A percentile compares a stretch with the other conserved stretches of the same genome.
Evolutionary conservation across 2,329 filamentous ascomycete genomes (phyloP).

Genomic region (Endoconidiophora laricicola): DNA sequence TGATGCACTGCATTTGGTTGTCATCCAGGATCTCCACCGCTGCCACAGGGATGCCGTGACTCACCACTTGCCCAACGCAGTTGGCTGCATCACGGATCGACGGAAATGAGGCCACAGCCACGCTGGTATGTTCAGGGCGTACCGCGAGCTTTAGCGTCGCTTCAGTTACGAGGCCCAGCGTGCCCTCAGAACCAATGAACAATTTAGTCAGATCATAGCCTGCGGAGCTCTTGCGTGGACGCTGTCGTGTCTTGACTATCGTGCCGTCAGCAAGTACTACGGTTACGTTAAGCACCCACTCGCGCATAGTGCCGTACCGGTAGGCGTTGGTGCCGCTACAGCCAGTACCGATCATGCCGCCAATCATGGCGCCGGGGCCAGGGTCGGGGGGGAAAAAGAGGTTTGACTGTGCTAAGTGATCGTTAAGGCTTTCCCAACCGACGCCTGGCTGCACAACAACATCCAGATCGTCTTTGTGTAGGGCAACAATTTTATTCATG

Average conservation of each 20-base stretch:
- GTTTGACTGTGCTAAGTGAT: constrained; percentile 52
- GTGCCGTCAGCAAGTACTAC: constrained; percentile 85
- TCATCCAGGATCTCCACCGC: constrained; percentile 91
- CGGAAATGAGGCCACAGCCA: constrained; percentile 51
- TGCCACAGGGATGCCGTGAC: constrained; percentile 65
- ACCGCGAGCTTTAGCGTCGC: constrained; percentile 76
- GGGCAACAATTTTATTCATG: constrained; percentile 64
- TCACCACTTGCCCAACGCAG: constrained; percentile 67
- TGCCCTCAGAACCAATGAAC: constrained; percentile 84
- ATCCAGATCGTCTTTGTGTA: constrained; percentile 66
- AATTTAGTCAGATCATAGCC: constrained; percentile 83
- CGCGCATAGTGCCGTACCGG: constrained; percentile 84
- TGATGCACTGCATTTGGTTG: constrained; percentile 64
- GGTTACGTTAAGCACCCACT: constrained; percentile 78
- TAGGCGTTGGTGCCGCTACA: constrained; percentile 75
- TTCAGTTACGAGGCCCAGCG: constrained; percentile 79
- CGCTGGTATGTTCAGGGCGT: constrained; percentile 60
- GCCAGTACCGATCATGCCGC: constrained; percentile 66
- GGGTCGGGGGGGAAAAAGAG: constrained; percentile 89
- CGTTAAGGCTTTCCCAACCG: constrained; percentile 75
- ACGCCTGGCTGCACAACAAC: constrained; percentile 66
- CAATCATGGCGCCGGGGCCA: constrained; percentile 81
- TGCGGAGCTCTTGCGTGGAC: constrained; percentile 75
- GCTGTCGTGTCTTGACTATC: constrained; percentile 73
- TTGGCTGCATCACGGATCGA: constrained; percentile 54